Percentiles rank a stretch among this genome's conserved stretches.
Conservation (phyloP, 176 grass and related monocot species). For the Oryza meyeriana region DNA sequence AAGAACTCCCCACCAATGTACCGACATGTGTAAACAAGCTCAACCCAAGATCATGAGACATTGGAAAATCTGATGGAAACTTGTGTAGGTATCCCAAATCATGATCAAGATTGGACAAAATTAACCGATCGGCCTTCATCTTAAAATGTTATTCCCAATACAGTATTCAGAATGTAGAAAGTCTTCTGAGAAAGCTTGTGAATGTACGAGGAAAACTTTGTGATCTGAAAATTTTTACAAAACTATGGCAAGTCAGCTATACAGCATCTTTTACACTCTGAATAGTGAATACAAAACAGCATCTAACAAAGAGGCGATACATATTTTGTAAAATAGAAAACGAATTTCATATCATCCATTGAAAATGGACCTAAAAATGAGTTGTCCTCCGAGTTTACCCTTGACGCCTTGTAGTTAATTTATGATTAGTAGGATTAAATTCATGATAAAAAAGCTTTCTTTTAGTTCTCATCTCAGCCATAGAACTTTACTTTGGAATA, state of each 20-base stretch:
- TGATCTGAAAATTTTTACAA: constrained; percentile 33
- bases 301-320: not conserved
- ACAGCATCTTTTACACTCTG: not conserved
- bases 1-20: constrained; percentile 55
- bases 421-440: not conserved
- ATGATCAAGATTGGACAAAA: constrained; percentile 55
- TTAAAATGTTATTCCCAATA: constrained; percentile 11
- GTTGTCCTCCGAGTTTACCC: not conserved
- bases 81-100: constrained; percentile 40
- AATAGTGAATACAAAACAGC: not conserved
- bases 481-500: not conserved
- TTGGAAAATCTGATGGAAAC: constrained; percentile 53
- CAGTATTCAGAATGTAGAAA: constrained; percentile 9
- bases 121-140: constrained; percentile 56
- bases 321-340: not conserved
- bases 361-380: not conserved
- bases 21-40: constrained; percentile 53
- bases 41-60: constrained; percentile 59
- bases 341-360: not conserved
- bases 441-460: not conserved
- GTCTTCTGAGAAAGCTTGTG: constrained; percentile 23
- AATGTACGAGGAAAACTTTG: constrained; percentile 14
- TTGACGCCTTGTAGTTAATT: not conserved
- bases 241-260: constrained; percentile 13
- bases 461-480: not conserved